phyloP scores from a whole-genome alignment of 805 yeast genomes.

The Candida xyloterini region DNA sequence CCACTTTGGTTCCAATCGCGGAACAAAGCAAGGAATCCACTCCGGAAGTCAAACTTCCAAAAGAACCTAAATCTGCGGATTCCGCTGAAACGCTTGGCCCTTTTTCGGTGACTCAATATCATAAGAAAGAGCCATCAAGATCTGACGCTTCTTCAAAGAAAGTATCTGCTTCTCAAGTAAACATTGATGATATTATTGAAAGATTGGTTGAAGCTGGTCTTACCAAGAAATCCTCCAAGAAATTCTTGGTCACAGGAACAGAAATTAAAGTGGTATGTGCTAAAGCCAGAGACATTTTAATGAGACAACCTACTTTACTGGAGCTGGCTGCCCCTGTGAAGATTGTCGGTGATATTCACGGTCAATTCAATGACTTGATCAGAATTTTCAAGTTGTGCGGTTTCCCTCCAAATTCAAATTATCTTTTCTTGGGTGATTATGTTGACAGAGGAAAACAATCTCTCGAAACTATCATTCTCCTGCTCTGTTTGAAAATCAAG shows the following conservation, averaged over 20 bases:
- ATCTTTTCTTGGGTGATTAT: constrained; percentile 56
- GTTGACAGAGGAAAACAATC: constrained; percentile 60
- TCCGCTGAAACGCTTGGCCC: constrained; percentile 1
- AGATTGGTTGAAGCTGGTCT: constrained; percentile 53
- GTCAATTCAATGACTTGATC: constrained; percentile 53
- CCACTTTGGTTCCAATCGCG: constrained; percentile 25
- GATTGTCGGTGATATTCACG: constrained; percentile 83
- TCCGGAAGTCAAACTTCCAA: constrained; percentile 21
- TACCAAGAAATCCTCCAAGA: constrained; percentile 40
- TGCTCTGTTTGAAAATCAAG: constrained; percentile 53
- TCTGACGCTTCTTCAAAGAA: neutral
- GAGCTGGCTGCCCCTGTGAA: constrained; percentile 76
- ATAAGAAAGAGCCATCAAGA: constrained; percentile 1
- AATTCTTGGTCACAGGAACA: constrained; percentile 47
- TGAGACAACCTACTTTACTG: constrained; percentile 62
- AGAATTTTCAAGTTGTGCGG: constrained; percentile 58
- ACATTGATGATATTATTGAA: constrained; percentile 63
- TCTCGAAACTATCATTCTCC: constrained; percentile 50
- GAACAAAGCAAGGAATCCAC: constrained; percentile 35
- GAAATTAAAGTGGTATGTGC: constrained; percentile 59
- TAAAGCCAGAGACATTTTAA: constrained; percentile 55
- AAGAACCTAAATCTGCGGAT: neutral
- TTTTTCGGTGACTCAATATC: neutral
- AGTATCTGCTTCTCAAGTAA: constrained; percentile 26
- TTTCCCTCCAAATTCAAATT: constrained; percentile 55